Conservation (phyloP, 177 flowering plant species). For the Tripterygium wilfordii region DNA sequence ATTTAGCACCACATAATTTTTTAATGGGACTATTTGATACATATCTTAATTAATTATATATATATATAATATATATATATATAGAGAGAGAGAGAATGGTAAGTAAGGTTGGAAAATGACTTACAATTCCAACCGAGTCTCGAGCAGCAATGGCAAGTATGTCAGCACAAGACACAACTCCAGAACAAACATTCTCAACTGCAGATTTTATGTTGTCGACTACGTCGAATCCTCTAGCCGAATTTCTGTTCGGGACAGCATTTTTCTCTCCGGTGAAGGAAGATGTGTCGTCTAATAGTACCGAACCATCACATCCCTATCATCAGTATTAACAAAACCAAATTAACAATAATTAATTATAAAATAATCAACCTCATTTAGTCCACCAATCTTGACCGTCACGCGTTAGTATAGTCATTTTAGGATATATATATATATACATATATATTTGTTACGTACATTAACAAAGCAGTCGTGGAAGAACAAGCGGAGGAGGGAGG, state of each 20-base stretch:
- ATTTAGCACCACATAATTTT: too few species aligned
- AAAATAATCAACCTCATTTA: background rate
- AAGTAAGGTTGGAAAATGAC: background rate
- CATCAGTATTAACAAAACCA: background rate
- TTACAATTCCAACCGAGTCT: constrained; percentile 56
- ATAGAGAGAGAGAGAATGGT: background rate
- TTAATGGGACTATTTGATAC: background rate
- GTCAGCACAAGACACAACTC: constrained; percentile 74
- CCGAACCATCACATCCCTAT: constrained; percentile 80
- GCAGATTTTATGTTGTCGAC: constrained; percentile 54
- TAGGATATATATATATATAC: background rate
- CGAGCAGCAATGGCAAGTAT: constrained; percentile 62
- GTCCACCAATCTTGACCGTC: background rate
- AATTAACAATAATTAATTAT: background rate
- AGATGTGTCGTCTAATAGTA: constrained; percentile 62
- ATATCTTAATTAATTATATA: background rate
- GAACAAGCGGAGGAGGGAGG: constrained; percentile 63
- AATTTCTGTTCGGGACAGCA: constrained; percentile 52
- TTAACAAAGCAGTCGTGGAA: constrained; percentile 76
- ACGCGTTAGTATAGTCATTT: background rate
- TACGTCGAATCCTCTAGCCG: constrained; percentile 59
- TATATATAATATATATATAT: background rate
- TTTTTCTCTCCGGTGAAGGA: constrained; percentile 59
- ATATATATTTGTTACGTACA: constrained; percentile 16
- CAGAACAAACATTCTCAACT: constrained; percentile 60